A percentile compares a stretch with the other conserved stretches of the same genome.
Conservation (phyloP, 2,329 filamentous ascomycete genomes). For the Claviceps humidiphila region DNA sequence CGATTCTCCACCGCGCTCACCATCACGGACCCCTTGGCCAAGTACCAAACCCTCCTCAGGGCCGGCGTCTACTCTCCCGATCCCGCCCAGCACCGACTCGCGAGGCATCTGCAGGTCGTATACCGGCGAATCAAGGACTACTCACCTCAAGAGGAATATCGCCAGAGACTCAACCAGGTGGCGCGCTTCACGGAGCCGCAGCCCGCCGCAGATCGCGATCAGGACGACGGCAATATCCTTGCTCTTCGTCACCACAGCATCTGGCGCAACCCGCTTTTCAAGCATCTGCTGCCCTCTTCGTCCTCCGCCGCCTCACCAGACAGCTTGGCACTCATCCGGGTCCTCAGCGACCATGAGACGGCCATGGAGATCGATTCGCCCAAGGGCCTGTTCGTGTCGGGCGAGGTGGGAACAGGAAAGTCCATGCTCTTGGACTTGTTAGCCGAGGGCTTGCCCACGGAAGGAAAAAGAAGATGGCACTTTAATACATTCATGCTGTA, state of each 20-base stretch:
- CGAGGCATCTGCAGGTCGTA: constrained; percentile 63
- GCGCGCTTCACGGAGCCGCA: constrained; percentile 29
- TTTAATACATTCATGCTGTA: constrained; percentile 83
- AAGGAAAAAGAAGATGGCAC: constrained; percentile 63
- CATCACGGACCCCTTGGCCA: constrained; percentile 61
- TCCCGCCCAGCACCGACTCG: constrained; percentile 57
- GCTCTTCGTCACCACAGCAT: constrained; percentile 42
- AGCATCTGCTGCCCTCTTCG: constrained; percentile 42
- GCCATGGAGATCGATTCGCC: constrained; percentile 62
- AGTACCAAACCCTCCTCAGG: constrained; percentile 59
- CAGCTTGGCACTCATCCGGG: constrained; percentile 50
- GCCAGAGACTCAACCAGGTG: constrained; percentile 48
- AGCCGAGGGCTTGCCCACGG: constrained; percentile 62
- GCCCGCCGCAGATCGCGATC: constrained; percentile 14
- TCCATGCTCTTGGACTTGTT: constrained; percentile 75
- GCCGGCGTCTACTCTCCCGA: constrained; percentile 56
- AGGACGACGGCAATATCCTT: constrained; percentile 23
- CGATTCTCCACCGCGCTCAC: constrained; percentile 36
- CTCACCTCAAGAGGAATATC: constrained; percentile 57
- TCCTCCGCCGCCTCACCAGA: constrained; percentile 32
- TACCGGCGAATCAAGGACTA: constrained; percentile 69
- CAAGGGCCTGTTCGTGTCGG: constrained; percentile 61
- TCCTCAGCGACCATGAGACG: constrained; percentile 57
- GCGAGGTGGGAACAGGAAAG: constrained; percentile 73
- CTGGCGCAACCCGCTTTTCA: constrained; percentile 44